Evolutionary conservation across 345 rosid species (phyloP).

Genomic region (Kandelia obovata): DNA sequence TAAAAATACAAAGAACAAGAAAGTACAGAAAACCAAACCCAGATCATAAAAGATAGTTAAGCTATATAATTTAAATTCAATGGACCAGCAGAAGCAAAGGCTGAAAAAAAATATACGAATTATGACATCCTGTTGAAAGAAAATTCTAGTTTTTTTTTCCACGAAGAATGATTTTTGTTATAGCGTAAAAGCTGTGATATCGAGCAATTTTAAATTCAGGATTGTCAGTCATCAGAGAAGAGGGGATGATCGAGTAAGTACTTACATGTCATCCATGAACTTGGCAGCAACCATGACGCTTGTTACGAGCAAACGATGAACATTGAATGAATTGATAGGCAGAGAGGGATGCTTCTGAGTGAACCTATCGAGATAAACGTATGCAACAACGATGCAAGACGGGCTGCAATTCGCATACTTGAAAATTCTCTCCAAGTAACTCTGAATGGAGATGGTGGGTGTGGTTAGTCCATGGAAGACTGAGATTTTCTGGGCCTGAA

Average conservation of each 20-base stretch:
- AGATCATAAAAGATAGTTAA: neutral
- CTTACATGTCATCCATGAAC: conserved; percentile 94
- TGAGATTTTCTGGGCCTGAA: conserved; percentile 50
- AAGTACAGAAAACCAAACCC: conserved; percentile 13
- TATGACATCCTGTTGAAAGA: no score
- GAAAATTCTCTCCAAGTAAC: conserved; percentile 74
- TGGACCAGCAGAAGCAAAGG: neutral
- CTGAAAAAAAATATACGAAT: no score
- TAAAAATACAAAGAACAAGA: neutral
- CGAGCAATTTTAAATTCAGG: no score
- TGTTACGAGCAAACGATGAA: conserved; percentile 81
- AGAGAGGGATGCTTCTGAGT: conserved; percentile 63
- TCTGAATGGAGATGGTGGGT: conserved; percentile 71
- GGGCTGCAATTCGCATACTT: conserved; percentile 92
- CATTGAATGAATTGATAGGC: conserved; percentile 77
- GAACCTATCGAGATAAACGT: conserved; percentile 83
- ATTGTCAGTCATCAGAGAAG: neutral
- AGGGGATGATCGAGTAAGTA: neutral
- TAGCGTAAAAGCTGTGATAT: no score
- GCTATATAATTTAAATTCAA: neutral
- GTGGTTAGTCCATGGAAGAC: conserved; percentile 73
- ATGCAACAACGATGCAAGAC: conserved; percentile 77
- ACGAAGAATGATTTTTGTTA: no score
- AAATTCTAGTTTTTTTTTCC: no score
- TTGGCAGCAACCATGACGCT: conserved; percentile 86